Percentiles rank a stretch among this genome's conserved stretches.
Conservation (phyloP, 257 asterid genomes). For the Linderniella brevidens region DNA sequence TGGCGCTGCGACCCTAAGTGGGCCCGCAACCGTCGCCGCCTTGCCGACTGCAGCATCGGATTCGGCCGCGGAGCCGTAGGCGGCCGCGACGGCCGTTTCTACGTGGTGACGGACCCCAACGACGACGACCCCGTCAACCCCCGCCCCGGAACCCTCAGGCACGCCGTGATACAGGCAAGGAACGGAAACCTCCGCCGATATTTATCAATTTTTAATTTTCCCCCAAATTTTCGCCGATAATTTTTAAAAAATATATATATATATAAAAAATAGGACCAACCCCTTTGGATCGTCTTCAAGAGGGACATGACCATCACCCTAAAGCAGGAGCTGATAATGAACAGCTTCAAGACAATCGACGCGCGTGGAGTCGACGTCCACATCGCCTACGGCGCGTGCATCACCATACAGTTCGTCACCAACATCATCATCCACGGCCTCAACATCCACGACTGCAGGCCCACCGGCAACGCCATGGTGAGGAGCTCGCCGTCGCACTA, state of each 20-base stretch:
- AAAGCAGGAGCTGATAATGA: constrained; percentile 72
- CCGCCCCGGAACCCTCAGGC: constrained; percentile 73
- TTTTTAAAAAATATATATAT: too few relatives aligned
- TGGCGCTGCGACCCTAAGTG: constrained; percentile 78
- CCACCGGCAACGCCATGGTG: constrained; percentile 78
- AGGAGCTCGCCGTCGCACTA: constrained; percentile 57
- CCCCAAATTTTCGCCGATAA: too few relatives aligned
- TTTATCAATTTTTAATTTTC: too few relatives aligned
- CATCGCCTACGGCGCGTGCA: constrained; percentile 61
- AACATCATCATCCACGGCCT: constrained; percentile 75
- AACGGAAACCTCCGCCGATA: too few relatives aligned
- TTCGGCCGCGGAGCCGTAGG: constrained; percentile 84
- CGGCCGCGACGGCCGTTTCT: constrained; percentile 63
- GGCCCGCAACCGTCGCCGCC: constrained; percentile 56
- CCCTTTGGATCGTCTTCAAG: constrained; percentile 72
- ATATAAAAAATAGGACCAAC: constrained; percentile 25
- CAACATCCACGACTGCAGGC: constrained; percentile 61
- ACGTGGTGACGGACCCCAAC: constrained; percentile 46
- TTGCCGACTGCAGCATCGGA: constrained; percentile 75
- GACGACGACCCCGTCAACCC: constrained; percentile 71
- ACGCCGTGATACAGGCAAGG: constrained; percentile 58
- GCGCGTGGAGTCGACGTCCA: constrained; percentile 74
- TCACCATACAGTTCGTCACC: constrained; percentile 52
- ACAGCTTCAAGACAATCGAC: constrained; percentile 82
- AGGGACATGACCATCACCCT: constrained; percentile 66